phyloP scores from a whole-genome alignment of 768 basidiomycete species.

The Boletus eberwhitei region DNA sequence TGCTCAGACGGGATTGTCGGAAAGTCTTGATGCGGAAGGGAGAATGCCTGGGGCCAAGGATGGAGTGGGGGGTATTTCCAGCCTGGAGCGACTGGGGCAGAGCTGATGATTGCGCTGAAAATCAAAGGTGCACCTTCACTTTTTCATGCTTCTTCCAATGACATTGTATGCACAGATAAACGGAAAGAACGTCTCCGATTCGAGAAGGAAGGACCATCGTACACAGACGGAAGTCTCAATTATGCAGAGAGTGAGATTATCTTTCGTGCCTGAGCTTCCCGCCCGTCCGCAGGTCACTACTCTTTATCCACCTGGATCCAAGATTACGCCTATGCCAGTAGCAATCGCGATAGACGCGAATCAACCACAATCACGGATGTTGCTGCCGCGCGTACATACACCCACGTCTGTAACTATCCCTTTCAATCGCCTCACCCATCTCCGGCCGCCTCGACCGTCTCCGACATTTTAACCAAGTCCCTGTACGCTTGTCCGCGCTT shows the following conservation, averaged over 20 bases:
- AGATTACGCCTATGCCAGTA: slow-evolving; percentile 16
- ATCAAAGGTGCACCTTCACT: slow-evolving; percentile 51
- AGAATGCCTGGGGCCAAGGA: slow-evolving; percentile 74
- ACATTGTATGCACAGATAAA: slow-evolving; percentile 41
- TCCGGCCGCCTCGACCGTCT: slow-evolving; percentile 16
- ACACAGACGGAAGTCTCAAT: slow-evolving; percentile 73
- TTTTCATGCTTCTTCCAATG: not conserved
- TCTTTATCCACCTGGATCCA: slow-evolving; percentile 46
- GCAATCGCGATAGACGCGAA: not conserved
- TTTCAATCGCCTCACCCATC: slow-evolving; percentile 15
- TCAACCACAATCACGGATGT: not conserved
- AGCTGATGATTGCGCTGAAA: slow-evolving; percentile 67
- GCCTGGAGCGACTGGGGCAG: slow-evolving; percentile 66
- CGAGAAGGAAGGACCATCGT: slow-evolving; percentile 72
- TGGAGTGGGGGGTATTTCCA: slow-evolving; percentile 70
- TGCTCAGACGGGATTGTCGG: slow-evolving; percentile 36
- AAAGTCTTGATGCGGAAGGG: slow-evolving; percentile 64
- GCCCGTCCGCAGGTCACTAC: slow-evolving; percentile 54
- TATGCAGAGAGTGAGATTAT: slow-evolving; percentile 55
- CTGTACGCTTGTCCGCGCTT: slow-evolving; percentile 8
- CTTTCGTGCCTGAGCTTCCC: slow-evolving; percentile 53
- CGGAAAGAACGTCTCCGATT: slow-evolving; percentile 71
- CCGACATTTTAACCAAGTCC: not conserved
- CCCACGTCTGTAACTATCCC: slow-evolving; percentile 30
- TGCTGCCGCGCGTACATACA: slow-evolving; percentile 16